A percentile compares a stretch with the other conserved stretches of the same genome.
phyloP scores from a whole-genome alignment of 495 filamentous ascomycete genomes.

The Trichoderma orchidacearum region DNA sequence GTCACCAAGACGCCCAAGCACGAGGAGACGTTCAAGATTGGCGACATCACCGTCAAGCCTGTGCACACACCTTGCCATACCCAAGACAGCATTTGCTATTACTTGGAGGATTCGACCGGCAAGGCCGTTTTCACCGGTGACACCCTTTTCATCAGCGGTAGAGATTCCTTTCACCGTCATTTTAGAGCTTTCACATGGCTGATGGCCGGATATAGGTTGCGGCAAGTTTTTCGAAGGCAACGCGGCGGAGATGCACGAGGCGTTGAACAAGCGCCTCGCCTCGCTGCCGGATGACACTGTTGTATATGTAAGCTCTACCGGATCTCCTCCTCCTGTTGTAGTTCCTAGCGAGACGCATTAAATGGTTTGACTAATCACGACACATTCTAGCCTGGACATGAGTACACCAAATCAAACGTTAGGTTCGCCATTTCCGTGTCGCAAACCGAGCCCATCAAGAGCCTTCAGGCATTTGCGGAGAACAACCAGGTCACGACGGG shows the following conservation, averaged over 20 bases:
- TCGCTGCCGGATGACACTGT: slow-evolving; percentile 80
- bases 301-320: slow-evolving; percentile 56
- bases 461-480: slow-evolving; percentile 62
- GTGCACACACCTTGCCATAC: slow-evolving; percentile 95
- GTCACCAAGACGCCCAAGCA: slow-evolving; percentile 65
- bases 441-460: slow-evolving; percentile 61
- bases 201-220: slow-evolving; percentile 47
- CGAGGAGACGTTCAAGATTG: slow-evolving; percentile 68
- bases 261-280: slow-evolving; percentile 74
- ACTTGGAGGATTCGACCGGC: slow-evolving; percentile 67
- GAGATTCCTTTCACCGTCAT: slow-evolving; percentile 2
- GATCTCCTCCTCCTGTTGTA: not conserved
- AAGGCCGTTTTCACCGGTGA: slow-evolving; percentile 90
- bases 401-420: slow-evolving; percentile 91
- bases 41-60: slow-evolving; percentile 75
- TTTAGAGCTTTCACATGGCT: not conserved
- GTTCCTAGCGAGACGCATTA: too few species aligned
- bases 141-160: slow-evolving; percentile 88
- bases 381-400: slow-evolving; percentile 66
- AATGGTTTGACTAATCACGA: not conserved
- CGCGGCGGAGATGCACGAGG: slow-evolving; percentile 75
- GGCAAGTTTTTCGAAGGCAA: slow-evolving; percentile 96
- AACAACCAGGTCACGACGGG: slow-evolving; percentile 81
- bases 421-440: slow-evolving; percentile 69
- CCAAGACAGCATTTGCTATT: slow-evolving; percentile 91